phyloP scores from a whole-genome alignment of 1,139 yeast genomes.

The Suhomyces yuchorum region DNA sequence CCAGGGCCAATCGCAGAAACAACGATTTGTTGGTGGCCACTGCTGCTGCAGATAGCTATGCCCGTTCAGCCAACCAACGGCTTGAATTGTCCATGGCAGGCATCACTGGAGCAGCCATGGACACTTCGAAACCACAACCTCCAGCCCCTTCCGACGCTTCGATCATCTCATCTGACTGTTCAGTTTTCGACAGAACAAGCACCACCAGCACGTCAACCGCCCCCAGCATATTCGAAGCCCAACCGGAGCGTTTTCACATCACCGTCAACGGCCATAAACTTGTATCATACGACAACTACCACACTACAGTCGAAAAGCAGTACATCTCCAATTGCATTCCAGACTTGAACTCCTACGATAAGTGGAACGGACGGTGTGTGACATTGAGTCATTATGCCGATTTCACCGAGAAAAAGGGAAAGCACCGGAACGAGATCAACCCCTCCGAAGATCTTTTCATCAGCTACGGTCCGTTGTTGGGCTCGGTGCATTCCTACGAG shows the following conservation, averaged over 20 bases:
- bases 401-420: slow-evolving; percentile 20
- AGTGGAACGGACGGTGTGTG: slow-evolving; percentile 37
- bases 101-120: background rate
- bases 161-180: slow-evolving; percentile 4
- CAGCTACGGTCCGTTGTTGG: slow-evolving; percentile 19
- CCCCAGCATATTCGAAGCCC: slow-evolving; percentile 3
- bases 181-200: slow-evolving; percentile 9
- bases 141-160: background rate
- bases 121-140: background rate
- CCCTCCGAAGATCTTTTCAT: slow-evolving; percentile 22
- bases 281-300: slow-evolving; percentile 27
- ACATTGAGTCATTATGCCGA: slow-evolving; percentile 35
- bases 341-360: slow-evolving; percentile 42
- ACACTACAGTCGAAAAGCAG: slow-evolving; percentile 36
- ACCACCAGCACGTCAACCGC: background rate
- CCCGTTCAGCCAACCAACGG: slow-evolving; percentile 2
- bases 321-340: slow-evolving; percentile 46
- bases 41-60: slow-evolving; percentile 28
- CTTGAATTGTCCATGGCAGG: background rate
- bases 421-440: slow-evolving; percentile 4
- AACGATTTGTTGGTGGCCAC: slow-evolving; percentile 32
- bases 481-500: slow-evolving; percentile 19
- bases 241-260: slow-evolving; percentile 5
- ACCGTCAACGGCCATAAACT: slow-evolving; percentile 25
- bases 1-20: slow-evolving; percentile 22